Evolutionary conservation across 495 filamentous ascomycete species (phyloP).

Genomic region (Extremus antarcticus): DNA sequence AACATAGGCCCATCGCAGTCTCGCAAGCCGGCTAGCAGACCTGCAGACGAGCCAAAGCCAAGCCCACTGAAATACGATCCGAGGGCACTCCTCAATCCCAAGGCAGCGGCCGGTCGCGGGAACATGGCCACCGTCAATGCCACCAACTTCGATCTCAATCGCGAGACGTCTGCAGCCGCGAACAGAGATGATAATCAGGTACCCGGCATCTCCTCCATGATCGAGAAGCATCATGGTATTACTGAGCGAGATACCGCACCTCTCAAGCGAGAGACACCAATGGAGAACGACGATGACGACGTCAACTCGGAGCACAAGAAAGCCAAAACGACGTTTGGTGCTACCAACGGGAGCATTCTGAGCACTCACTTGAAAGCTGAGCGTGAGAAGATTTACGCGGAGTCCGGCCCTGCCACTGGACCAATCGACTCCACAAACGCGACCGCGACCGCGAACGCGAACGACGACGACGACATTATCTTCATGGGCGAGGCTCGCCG

Average conservation of each 20-base stretch:
- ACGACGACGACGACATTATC: slow-evolving; percentile 42
- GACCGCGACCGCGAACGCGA: slow-evolving; percentile 49
- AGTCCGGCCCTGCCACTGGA: slow-evolving; percentile 22
- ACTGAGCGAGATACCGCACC: slow-evolving; percentile 50
- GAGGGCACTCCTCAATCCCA: slow-evolving; percentile 27
- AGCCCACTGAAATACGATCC: slow-evolving; percentile 15
- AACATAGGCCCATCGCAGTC: slow-evolving; percentile 13
- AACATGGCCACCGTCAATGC: neutral
- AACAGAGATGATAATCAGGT: neutral
- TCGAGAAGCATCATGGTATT: slow-evolving; percentile 66
- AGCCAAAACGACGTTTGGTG: slow-evolving; percentile 28
- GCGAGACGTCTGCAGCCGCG: slow-evolving; percentile 3
- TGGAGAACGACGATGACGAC: slow-evolving; percentile 26
- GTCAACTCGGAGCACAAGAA: slow-evolving; percentile 28
- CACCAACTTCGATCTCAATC: neutral
- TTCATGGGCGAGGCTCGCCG: slow-evolving; percentile 27
- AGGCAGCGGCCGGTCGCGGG: slow-evolving; percentile 5
- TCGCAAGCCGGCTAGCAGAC: slow-evolving; percentile 7
- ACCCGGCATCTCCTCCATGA: slow-evolving; percentile 35
- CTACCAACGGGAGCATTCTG: slow-evolving; percentile 43
- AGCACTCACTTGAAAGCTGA: slow-evolving; percentile 53
- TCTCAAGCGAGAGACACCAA: slow-evolving; percentile 54
- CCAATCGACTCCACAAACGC: no score
- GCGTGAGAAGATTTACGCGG: slow-evolving; percentile 36
- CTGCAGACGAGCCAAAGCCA: neutral